These are phyloP conservation scores for Candida glucosophila DNA, from an alignment of 1,139 yeast genomes.

Conservation along the genomic window DNA sequence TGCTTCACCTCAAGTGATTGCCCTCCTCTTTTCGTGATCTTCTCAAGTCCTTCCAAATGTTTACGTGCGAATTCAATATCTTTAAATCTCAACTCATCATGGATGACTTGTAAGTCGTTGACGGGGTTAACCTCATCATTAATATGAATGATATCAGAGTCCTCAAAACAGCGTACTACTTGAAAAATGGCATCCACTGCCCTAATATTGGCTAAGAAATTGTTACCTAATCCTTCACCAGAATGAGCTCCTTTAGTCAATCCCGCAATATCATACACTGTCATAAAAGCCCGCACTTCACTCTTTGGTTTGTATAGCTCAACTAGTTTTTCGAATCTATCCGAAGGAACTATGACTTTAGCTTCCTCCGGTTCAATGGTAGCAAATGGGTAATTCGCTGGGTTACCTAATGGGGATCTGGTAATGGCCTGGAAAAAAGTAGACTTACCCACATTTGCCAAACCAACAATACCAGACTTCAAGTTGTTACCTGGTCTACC, in stretches of 20 bases:
- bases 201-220: slow-evolving; percentile 93
- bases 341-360: slow-evolving; percentile 90
- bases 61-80: slow-evolving; percentile 92
- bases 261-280: slow-evolving; percentile 96
- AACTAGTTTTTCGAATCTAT: slow-evolving; percentile 71
- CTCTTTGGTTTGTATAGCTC: slow-evolving; percentile 73
- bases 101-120: slow-evolving; percentile 89
- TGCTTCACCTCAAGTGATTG: slow-evolving; percentile 93
- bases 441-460: slow-evolving; percentile 96
- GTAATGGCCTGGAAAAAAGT: slow-evolving; percentile 84
- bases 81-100: slow-evolving; percentile 87
- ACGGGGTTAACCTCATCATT: slow-evolving; percentile 97
- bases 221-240: slow-evolving; percentile 98
- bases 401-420: slow-evolving; percentile 90
- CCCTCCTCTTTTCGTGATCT: slow-evolving; percentile 88
- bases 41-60: slow-evolving; percentile 81
- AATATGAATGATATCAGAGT: slow-evolving; percentile 94
- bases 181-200: slow-evolving; percentile 98
- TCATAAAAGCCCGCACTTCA: slow-evolving; percentile 88
- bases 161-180: slow-evolving; percentile 96
- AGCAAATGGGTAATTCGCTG: slow-evolving; percentile 97
- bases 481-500: slow-evolving; percentile 99
- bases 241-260: slow-evolving; percentile 94
- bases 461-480: slow-evolving; percentile 94
- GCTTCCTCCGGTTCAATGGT: slow-evolving; percentile 99